A percentile compares a stretch with the other conserved stretches of the same genome.
phyloP scores from a whole-genome alignment of 2,329 filamentous ascomycete species.

The Diaporthe vexans region DNA sequence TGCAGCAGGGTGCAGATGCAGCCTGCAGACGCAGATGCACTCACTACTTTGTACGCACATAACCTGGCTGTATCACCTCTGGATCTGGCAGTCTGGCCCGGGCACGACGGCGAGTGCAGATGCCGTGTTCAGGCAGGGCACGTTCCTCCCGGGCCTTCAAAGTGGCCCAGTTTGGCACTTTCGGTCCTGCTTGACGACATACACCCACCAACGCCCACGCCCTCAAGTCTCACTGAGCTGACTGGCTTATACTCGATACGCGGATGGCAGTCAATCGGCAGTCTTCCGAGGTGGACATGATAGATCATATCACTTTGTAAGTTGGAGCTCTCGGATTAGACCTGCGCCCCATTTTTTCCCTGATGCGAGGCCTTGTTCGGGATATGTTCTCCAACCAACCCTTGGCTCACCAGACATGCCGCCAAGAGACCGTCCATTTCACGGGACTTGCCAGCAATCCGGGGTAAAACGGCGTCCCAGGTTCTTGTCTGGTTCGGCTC shows the following conservation, averaged over 20 bases:
- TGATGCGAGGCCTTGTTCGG: background rate
- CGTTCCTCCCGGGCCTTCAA: background rate
- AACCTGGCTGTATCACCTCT: conserved; percentile 4
- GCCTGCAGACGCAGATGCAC: conserved; percentile 6
- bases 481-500: conserved; percentile 4
- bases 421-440: background rate
- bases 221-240: conserved; percentile 3
- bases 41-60: conserved; percentile 9
- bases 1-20: conserved; percentile 3
- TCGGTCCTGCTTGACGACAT: background rate
- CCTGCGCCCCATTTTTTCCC: background rate
- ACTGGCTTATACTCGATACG: conserved; percentile 4
- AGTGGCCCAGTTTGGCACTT: background rate
- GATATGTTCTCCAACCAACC: background rate
- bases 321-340: background rate
- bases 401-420: background rate
- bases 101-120: conserved; percentile 4
- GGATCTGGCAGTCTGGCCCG: conserved; percentile 20
- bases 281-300: background rate
- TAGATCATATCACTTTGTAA: background rate
- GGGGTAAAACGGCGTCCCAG: conserved; percentile 12
- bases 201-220: background rate
- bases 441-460: background rate
- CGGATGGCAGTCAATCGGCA: conserved; percentile 2
- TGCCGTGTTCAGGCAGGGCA: conserved; percentile 2